Percentiles rank a stretch among this genome's conserved stretches.
Evolutionary conservation across 2,329 filamentous ascomycete genomes (phyloP).

Genomic region (Gaeumannomyces sp.): DNA sequence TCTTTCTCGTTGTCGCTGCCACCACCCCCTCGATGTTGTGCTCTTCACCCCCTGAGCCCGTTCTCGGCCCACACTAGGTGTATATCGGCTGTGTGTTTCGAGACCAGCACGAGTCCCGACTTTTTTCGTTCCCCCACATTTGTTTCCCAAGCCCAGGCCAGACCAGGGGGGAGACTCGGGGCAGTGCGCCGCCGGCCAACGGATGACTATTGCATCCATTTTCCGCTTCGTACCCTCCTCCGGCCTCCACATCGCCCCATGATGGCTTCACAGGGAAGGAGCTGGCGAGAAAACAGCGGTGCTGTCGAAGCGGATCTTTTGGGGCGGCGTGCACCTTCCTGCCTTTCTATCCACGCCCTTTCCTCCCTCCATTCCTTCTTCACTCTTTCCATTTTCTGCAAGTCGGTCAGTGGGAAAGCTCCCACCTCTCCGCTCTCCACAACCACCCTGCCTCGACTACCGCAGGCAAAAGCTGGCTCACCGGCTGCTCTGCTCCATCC

Average conservation of each 20-base stretch:
- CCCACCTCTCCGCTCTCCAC: neutral
- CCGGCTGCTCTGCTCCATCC: neutral
- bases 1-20: neutral
- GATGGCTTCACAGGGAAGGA: neutral
- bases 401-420: neutral
- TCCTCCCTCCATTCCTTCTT: neutral
- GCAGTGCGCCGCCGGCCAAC: neutral
- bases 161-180: neutral
- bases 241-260: neutral
- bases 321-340: neutral
- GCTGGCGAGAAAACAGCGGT: neutral
- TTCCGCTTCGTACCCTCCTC: neutral
- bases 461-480: neutral
- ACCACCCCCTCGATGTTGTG: neutral
- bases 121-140: conserved; percentile 1
- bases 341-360: neutral
- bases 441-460: neutral
- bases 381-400: no score
- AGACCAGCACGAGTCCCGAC: neutral
- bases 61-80: neutral
- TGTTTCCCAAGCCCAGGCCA: neutral
- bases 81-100: neutral
- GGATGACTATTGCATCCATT: neutral
- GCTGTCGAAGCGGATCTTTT: neutral
- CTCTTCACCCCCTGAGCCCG: neutral